Percentiles rank a stretch among this genome's conserved stretches.
Conservation (phyloP, 2,329 filamentous ascomycete genomes). For the Beauveria sp. region DNA sequence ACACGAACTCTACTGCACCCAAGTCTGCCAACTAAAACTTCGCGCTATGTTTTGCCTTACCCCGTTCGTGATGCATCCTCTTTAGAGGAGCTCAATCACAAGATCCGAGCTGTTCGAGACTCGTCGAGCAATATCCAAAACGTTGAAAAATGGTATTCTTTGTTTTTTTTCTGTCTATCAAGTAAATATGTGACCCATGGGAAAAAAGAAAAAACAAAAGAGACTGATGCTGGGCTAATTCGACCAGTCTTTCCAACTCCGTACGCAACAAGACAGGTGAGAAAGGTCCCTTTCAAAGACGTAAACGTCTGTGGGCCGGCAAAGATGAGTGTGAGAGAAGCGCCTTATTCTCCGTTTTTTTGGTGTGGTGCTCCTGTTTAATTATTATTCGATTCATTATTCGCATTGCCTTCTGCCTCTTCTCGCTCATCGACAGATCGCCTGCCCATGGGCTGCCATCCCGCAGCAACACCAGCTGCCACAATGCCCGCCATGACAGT, state of each 20-base stretch:
- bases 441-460: conserved; percentile 65
- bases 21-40: no score
- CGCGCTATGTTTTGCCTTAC: no score
- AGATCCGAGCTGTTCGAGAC: no score
- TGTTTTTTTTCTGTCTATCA: background rate
- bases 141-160: background rate
- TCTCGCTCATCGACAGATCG: conserved; percentile 20
- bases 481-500: conserved; percentile 80
- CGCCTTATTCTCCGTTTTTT: conserved; percentile 4
- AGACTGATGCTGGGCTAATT: background rate
- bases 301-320: background rate
- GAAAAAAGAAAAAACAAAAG: background rate
- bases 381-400: conserved; percentile 1
- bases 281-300: background rate
- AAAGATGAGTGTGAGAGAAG: background rate
- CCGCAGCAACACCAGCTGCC: conserved; percentile 66
- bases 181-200: background rate
- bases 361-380: background rate
- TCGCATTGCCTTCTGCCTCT: conserved; percentile 9
- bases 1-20: no score
- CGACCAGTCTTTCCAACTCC: background rate
- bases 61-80: no score
- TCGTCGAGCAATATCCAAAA: background rate
- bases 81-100: no score
- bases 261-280: background rate